A percentile compares a stretch with the other conserved stretches of the same genome.
Evolutionary conservation across 2,329 filamentous ascomycete species (phyloP).

Genomic region (Aspergillus nomiae): DNA sequence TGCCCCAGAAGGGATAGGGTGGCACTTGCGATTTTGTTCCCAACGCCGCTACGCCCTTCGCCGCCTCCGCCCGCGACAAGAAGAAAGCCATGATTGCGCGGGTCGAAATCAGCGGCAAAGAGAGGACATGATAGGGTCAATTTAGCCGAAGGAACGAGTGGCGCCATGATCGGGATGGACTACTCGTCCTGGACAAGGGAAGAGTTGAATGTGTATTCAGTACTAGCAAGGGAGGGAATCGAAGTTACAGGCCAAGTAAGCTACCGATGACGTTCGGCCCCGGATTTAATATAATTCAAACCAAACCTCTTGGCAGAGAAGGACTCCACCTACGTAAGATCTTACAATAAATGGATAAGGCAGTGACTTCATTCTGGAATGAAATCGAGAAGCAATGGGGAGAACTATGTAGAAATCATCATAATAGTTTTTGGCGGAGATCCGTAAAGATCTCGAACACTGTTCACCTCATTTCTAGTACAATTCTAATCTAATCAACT

Average conservation of each 20-base stretch:
- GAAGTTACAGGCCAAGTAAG: slow-evolving; percentile 8
- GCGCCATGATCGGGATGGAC: slow-evolving; percentile 36
- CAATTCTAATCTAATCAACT: slow-evolving; percentile 44
- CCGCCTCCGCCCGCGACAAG: slow-evolving; percentile 88
- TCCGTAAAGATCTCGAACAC: not conserved
- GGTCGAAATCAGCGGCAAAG: slow-evolving; percentile 86
- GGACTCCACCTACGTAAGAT: not conserved
- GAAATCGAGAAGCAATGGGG: not conserved
- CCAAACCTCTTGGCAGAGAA: not conserved
- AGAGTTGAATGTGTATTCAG: slow-evolving; percentile 8
- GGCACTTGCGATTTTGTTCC: slow-evolving; percentile 78
- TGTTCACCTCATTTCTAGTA: not conserved
- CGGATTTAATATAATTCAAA: not conserved
- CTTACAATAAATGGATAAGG: not conserved
- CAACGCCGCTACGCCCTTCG: slow-evolving; percentile 75
- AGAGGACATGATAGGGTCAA: slow-evolving; percentile 77
- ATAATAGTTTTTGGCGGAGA: not conserved
- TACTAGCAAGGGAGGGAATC: slow-evolving; percentile 10
- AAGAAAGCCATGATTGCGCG: slow-evolving; percentile 71
- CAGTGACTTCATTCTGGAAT: not conserved
- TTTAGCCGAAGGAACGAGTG: slow-evolving; percentile 54
- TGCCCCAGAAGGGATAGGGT: not conserved
- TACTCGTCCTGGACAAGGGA: slow-evolving; percentile 4
- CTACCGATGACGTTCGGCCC: not conserved
- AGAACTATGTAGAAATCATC: not conserved